Conservation (phyloP, 257 asterid genomes). For the Linaria vulgaris region DNA sequence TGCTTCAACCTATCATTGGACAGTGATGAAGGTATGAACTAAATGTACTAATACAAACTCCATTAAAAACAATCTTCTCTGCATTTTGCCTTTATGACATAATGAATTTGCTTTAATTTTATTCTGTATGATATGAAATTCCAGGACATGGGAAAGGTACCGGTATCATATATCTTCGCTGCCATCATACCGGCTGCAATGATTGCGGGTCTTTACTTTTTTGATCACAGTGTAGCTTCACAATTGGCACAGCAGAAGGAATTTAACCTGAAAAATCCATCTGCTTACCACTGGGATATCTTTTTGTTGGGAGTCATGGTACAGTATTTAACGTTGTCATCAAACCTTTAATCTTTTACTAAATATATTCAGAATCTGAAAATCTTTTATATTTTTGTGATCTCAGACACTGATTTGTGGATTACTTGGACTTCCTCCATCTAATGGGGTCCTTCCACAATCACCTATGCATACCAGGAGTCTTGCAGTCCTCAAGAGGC, state of each 20-base stretch:
- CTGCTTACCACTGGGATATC: constrained; percentile 84
- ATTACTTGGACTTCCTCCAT: constrained; percentile 95
- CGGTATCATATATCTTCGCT: constrained; percentile 62
- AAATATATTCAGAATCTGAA: neutral
- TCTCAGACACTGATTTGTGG: constrained; percentile 88
- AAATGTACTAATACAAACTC: neutral
- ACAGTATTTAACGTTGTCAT: constrained; percentile 14
- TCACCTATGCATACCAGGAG: constrained; percentile 98
- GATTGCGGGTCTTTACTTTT: constrained; percentile 88
- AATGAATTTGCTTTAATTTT: too few relatives aligned
- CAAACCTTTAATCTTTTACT: neutral
- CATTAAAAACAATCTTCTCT: neutral
- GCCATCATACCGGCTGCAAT: constrained; percentile 81
- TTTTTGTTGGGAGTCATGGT: constrained; percentile 82
- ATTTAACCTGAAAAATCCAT: constrained; percentile 82
- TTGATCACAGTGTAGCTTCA: constrained; percentile 92
- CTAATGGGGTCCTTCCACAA: constrained; percentile 98
- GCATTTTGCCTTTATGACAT: too few relatives aligned
- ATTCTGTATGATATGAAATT: too few relatives aligned
- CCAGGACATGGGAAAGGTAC: constrained; percentile 86
- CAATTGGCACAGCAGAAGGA: constrained; percentile 88
- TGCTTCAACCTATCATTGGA: constrained; percentile 49
- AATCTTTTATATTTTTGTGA: neutral
- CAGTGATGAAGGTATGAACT: constrained; percentile 43
- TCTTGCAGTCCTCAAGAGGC: constrained; percentile 88